A percentile compares a stretch with the other conserved stretches of the same genome.
Conservation (phyloP, 805 yeast species). For the Saccharomycopsis fibuligera region DNA sequence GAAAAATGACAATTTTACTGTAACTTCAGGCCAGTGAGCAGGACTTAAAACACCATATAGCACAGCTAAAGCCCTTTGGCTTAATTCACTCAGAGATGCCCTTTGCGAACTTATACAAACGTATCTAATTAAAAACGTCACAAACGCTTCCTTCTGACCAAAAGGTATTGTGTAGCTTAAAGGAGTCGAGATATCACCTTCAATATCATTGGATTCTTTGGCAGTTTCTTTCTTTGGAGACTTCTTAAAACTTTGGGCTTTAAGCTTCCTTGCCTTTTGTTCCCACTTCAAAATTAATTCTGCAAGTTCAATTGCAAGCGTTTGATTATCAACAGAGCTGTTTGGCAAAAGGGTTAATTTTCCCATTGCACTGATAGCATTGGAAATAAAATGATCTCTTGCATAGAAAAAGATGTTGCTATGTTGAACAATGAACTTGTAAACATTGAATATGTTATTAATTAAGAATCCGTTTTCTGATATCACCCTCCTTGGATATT, state of each 20-base stretch:
- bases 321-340: constrained; percentile 75
- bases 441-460: constrained; percentile 81
- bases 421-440: constrained; percentile 82
- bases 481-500: constrained; percentile 89
- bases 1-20: constrained; percentile 72
- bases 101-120: constrained; percentile 82
- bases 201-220: constrained; percentile 25
- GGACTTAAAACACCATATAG: constrained; percentile 67
- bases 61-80: constrained; percentile 77
- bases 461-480: constrained; percentile 71
- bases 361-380: constrained; percentile 88
- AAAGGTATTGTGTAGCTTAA: constrained; percentile 59
- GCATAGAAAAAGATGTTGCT: constrained; percentile 79
- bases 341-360: constrained; percentile 74
- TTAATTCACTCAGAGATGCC: constrained; percentile 75
- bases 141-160: constrained; percentile 80
- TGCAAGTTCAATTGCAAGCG: constrained; percentile 82
- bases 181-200: constrained; percentile 36
- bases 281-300: constrained; percentile 88
- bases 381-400: constrained; percentile 83
- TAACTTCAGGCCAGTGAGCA: constrained; percentile 81
- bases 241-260: constrained; percentile 3
- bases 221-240: constrained; percentile 30
- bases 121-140: constrained; percentile 81
- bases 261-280: constrained; percentile 34